phyloP scores from a whole-genome alignment of 106 monocot genomes.

The Allium sativum region DNA sequence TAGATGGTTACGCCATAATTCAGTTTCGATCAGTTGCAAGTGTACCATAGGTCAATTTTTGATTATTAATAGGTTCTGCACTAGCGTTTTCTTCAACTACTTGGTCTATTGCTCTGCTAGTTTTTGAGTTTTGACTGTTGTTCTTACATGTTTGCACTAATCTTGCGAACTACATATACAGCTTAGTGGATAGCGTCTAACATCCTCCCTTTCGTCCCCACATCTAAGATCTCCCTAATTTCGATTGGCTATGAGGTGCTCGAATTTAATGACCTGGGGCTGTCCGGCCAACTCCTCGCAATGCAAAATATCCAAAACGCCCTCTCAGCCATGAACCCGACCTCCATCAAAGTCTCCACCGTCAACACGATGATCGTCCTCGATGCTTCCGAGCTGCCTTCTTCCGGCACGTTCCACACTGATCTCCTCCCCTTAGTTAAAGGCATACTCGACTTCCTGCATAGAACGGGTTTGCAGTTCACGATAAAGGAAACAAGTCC shows the following conservation, averaged over 20 bases:
- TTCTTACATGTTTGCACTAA: too few relatives aligned
- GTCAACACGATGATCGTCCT: conserved; percentile 58
- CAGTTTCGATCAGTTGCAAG: too few relatives aligned
- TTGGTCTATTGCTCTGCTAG: too few relatives aligned
- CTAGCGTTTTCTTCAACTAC: too few relatives aligned
- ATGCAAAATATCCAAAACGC: conserved; percentile 57
- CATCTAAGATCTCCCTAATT: conserved; percentile 37
- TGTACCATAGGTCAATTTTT: too few relatives aligned
- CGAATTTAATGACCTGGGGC: conserved; percentile 15
- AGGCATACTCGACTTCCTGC: conserved; percentile 28
- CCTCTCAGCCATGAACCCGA: conserved; percentile 18
- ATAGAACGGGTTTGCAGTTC: conserved; percentile 41
- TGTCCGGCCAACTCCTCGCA: conserved; percentile 50
- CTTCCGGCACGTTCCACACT: conserved; percentile 41
- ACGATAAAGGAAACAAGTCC: too few relatives aligned
- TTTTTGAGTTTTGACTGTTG: too few relatives aligned
- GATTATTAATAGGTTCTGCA: too few relatives aligned
- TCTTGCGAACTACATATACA: too few relatives aligned
- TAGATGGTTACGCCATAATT: too few relatives aligned
- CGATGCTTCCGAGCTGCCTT: conserved; percentile 44
- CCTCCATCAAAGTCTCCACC: conserved; percentile 35
- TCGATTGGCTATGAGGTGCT: conserved; percentile 62
- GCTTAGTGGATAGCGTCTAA: conserved; percentile 41
- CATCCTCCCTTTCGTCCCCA: conserved; percentile 43
- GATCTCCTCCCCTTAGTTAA: conserved; percentile 15